A percentile compares a stretch with the other conserved stretches of the same genome.
Evolutionary conservation across 805 yeast genomes (phyloP).

Genomic region (Jamesozyma hellenica): DNA sequence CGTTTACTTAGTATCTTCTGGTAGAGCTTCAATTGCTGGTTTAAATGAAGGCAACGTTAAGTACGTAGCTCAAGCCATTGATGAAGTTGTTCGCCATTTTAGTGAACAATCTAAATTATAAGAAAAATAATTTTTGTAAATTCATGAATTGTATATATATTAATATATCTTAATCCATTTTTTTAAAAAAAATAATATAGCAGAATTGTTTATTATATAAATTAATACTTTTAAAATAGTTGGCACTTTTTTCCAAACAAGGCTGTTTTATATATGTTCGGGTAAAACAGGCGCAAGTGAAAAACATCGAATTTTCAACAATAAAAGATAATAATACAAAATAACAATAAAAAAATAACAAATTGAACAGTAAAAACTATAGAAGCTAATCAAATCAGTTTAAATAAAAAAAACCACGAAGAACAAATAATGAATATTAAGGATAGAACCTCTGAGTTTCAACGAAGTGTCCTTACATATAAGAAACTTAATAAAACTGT

Average conservation of each 20-base stretch:
- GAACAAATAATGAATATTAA: conserved; percentile 38
- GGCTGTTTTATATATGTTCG: background rate
- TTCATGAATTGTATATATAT: too few species aligned
- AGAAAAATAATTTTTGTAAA: background rate
- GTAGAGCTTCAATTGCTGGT: conserved; percentile 92
- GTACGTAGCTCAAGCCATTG: conserved; percentile 70
- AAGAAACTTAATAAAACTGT: conserved; percentile 52
- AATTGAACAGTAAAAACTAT: too few species aligned
- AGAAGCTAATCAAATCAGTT: too few species aligned
- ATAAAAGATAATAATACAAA: background rate
- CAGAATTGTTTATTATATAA: too few species aligned
- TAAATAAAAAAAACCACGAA: too few species aligned
- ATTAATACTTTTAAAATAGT: too few species aligned
- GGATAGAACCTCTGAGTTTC: conserved; percentile 87
- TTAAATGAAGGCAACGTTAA: conserved; percentile 70
- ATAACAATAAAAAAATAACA: background rate
- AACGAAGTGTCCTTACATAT: conserved; percentile 75
- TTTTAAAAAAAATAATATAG: too few species aligned
- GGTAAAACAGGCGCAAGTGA: background rate
- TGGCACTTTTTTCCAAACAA: too few species aligned
- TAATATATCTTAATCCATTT: too few species aligned
- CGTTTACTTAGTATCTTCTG: conserved; percentile 69
- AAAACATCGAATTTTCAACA: background rate
- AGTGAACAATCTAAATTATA: conserved; percentile 29
- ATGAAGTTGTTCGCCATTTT: conserved; percentile 52